A percentile compares a stretch with the other conserved stretches of the same genome.
phyloP scores from a whole-genome alignment of 768 basidiomycete genomes.

The Clitopilus passeckerianus region DNA sequence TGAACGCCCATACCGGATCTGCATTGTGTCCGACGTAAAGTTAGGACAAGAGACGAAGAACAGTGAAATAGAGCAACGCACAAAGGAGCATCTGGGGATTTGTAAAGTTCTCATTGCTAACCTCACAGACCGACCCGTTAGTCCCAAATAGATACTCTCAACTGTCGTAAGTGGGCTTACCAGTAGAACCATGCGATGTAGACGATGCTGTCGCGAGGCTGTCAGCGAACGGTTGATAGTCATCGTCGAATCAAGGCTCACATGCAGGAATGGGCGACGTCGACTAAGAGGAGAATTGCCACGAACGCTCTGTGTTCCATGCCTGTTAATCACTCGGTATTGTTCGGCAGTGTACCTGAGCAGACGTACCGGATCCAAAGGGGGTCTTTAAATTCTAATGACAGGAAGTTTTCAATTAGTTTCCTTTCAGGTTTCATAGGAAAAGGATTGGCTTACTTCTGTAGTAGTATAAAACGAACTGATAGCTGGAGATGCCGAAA shows the following conservation, averaged over 20 bases:
- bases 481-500: neutral
- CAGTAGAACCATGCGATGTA: neutral
- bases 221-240: neutral
- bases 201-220: neutral
- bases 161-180: neutral
- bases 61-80: neutral
- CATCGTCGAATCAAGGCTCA: neutral
- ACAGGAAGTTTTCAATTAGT: neutral
- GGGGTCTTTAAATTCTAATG: neutral
- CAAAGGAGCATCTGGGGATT: neutral
- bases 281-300: neutral
- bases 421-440: neutral
- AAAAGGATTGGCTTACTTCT: neutral
- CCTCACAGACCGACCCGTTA: neutral
- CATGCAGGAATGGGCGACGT: neutral
- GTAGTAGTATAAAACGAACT: neutral
- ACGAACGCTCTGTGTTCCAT: neutral
- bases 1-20: neutral
- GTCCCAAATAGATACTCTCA: neutral
- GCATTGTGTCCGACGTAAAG: neutral
- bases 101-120: neutral
- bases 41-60: too few relatives aligned
- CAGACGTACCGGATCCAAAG: neutral
- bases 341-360: neutral
- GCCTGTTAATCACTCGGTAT: neutral